phyloP scores from a whole-genome alignment of 2,329 filamentous ascomycete species.

The Cladosporium sp. region DNA sequence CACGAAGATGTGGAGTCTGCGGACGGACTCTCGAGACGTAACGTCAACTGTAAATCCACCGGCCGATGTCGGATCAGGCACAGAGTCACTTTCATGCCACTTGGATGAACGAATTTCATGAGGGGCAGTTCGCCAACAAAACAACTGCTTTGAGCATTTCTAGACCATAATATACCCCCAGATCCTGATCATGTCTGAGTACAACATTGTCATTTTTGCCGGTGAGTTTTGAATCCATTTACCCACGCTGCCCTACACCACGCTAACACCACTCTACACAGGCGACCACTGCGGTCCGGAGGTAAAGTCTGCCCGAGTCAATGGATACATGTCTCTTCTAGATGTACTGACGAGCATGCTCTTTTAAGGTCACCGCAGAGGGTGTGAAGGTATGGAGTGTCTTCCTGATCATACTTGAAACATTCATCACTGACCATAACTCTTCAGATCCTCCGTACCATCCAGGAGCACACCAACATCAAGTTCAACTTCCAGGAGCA shows the following conservation, averaged over 20 bases:
- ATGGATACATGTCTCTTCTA: not conserved
- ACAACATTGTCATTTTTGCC: conserved; percentile 13
- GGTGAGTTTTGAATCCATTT: not conserved
- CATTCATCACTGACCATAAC: conserved; percentile 4
- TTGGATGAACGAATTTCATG: conserved; percentile 2
- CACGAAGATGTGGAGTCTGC: not conserved
- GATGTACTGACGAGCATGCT: conserved; percentile 5
- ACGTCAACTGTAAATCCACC: not conserved
- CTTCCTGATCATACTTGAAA: not conserved
- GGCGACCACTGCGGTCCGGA: conserved; percentile 79
- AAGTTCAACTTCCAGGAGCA: conserved; percentile 90
- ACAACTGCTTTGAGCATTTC: not conserved
- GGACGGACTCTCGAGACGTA: not conserved
- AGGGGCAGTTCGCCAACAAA: conserved; percentile 2
- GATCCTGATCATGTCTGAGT: conserved; percentile 7
- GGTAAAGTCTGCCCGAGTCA: conserved; percentile 47
- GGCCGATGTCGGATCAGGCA: conserved; percentile 8
- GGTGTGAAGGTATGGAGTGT: conserved; percentile 65
- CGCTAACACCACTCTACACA: not conserved
- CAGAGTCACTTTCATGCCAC: conserved; percentile 5
- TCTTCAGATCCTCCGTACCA: conserved; percentile 66
- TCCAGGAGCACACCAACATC: conserved; percentile 68
- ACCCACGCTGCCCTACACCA: too few relatives aligned
- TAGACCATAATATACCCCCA: not conserved
- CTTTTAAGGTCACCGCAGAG: conserved; percentile 69